Evolutionary conservation across 768 basidiomycete genomes (phyloP), one percentile per base, ranked within the genome.

Genomic region (Trametes elegans): DNA sequence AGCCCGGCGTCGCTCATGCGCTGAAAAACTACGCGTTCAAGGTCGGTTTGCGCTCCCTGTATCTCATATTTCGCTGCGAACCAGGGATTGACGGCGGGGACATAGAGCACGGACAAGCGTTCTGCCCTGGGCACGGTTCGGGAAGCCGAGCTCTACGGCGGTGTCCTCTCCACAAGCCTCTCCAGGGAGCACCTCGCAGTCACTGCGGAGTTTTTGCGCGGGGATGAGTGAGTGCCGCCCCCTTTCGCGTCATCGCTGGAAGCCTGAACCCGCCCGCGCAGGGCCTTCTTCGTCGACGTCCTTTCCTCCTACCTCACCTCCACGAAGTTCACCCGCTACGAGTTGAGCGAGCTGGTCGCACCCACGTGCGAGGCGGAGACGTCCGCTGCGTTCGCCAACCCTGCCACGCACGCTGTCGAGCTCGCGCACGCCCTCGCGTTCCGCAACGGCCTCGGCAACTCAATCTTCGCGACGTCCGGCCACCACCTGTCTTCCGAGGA

Each of bases 21-120:
- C 80, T 98, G 72, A 97, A 97, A 82, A 95, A 93, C 83, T 98
- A 94, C 81, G 88, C 94, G 56, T 98, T 96, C 86, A 98, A 97
- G 89, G 96, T 98, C 62, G 43, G 84, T 67, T 26, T 40, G 23
- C 45, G 2, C 2, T 13, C 23, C n/a, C n/a, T n/a, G n/a, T n/a
- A n/a, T n/a, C n/a, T n/a, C n/a, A n/a, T 16, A 28, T 5, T 13
- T 5, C 6, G 5, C 3, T 46, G 27, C 7, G n/a, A n/a, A n/a
- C 3, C 7, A n/a, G 31, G 43, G 26, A 18, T 14, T 40, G 21
- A 42, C 21, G 42, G 14, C 40, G 13, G 29, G 29, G 34, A 45
- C 53, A 40, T 69, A 98, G 96, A 90, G 88, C 74, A 96, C 91
- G 31, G 76, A 77, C 53, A 84, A 85, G 68, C 85, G 92, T 64